A percentile compares a stretch with the other conserved stretches of the same genome.
phyloP scores from a whole-genome alignment of 805 yeast genomes.

The Candida ulmi region DNA sequence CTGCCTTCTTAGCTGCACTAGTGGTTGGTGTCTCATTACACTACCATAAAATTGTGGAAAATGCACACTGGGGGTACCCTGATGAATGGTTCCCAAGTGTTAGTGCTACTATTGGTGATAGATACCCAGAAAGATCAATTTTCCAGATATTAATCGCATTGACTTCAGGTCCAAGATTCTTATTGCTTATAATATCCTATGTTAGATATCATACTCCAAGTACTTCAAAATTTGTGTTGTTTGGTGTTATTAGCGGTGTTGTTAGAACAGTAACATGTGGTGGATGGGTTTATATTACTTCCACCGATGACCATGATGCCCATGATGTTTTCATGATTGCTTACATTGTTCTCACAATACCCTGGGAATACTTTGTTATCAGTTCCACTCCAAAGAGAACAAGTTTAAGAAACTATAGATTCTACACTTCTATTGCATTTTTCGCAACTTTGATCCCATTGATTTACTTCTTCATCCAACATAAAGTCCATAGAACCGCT shows the following conservation, averaged over 20 bases:
- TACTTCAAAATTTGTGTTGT: constrained; percentile 27
- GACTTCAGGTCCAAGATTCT: constrained; percentile 89
- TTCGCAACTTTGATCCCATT: constrained; percentile 75
- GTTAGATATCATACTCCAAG: constrained; percentile 36
- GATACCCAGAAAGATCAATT: constrained; percentile 91
- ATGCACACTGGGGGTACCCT: constrained; percentile 85
- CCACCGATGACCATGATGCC: constrained; percentile 94
- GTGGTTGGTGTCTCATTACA: constrained; percentile 72
- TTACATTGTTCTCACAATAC: constrained; percentile 82
- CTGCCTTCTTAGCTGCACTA: constrained; percentile 75
- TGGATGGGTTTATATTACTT: constrained; percentile 97
- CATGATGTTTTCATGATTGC: constrained; percentile 95
- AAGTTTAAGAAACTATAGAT: constrained; percentile 47
- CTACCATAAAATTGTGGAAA: constrained; percentile 81
- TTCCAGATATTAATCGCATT: constrained; percentile 90
- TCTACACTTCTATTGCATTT: constrained; percentile 51
- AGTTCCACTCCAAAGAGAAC: constrained; percentile 43
- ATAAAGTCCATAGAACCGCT: constrained; percentile 76
- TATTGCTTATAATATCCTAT: constrained; percentile 49
- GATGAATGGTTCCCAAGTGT: constrained; percentile 99
- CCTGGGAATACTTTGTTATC: constrained; percentile 76
- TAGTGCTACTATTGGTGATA: constrained; percentile 93
- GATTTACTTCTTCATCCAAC: constrained; percentile 85
- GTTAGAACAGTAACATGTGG: constrained; percentile 94
- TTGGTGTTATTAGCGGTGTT: constrained; percentile 58